Evolutionary conservation across 441 rosid genomes (phyloP).

Genomic region (Raphanus hybrid): DNA sequence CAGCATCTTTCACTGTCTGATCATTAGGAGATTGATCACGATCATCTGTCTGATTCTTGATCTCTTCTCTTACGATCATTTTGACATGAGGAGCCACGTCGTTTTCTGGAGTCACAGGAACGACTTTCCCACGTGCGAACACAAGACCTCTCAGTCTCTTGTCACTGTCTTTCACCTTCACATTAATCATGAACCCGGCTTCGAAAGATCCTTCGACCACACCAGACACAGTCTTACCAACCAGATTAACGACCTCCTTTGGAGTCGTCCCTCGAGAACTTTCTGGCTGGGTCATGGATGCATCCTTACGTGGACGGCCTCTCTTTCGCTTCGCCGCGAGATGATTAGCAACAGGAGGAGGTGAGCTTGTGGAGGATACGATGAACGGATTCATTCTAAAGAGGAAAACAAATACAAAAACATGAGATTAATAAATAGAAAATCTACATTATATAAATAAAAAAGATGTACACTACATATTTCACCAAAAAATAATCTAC

Average conservation of each 20-base stretch:
- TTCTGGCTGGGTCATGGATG: slow-evolving; percentile 46
- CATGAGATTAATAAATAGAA: not conserved
- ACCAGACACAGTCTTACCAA: slow-evolving; percentile 70
- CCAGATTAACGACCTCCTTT: slow-evolving; percentile 41
- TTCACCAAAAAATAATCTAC: not conserved
- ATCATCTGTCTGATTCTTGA: slow-evolving; percentile 42
- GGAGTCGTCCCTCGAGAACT: not conserved
- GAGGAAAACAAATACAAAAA: not conserved
- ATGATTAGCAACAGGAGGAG: slow-evolving; percentile 44
- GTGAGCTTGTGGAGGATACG: slow-evolving; percentile 46
- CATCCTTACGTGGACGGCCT: slow-evolving; percentile 78
- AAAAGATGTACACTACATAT: not conserved
- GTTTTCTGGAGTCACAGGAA: slow-evolving; percentile 61
- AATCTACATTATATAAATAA: not conserved
- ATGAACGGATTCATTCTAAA: slow-evolving; percentile 58
- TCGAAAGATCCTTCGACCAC: slow-evolving; percentile 76
- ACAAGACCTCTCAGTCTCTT: slow-evolving; percentile 69
- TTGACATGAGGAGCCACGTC: slow-evolving; percentile 76
- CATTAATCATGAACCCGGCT: slow-evolving; percentile 74
- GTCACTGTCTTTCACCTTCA: slow-evolving; percentile 60
- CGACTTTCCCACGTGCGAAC: slow-evolving; percentile 58
- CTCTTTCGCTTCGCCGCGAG: slow-evolving; percentile 64
- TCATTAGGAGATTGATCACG: slow-evolving; percentile 16
- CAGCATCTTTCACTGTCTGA: slow-evolving; percentile 35
- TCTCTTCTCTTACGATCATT: slow-evolving; percentile 63